Base-by-base conservation (phyloP, 768 basidiomycete species). In the Pleurotus ostreatus region DNA sequence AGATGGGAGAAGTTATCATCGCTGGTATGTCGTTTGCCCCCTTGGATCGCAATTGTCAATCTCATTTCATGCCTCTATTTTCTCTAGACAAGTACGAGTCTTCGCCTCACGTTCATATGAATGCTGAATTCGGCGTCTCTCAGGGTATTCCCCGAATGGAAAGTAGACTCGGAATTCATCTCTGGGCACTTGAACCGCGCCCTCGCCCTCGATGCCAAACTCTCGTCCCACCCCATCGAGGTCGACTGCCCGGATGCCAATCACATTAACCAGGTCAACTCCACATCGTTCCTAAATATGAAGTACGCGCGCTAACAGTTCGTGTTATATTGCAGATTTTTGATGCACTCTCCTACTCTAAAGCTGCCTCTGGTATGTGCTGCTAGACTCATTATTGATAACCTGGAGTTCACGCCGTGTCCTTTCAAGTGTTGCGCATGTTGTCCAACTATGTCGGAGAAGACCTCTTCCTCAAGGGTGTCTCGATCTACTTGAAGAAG, bases 181-280 rank as follows among this genome's bases (percentile, higher is more conserved):
- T 83, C 83, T n/a, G 72, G 75, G 13, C 84, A 92, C 66, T 75
- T 95, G 41, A 81, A 83, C 55, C 73, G 77, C n/a, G 95, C 95
- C 12, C 79, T 98, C 23, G 71, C 74, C 34, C 80, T 96, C 46
- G 96, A 98, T 65, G 81, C 92, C 2, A 91, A 92, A 65, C 72
- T 84, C 7, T 92, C 92, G 18, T 93, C 91, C 9, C 95, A 98
- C 68, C 90, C 96, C 1, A 89, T 98, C 62, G 92, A 98, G 68
- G 92, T 96, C 23, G 86, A 88, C 12, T 92, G 89, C 66, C 89
- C 87, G 0, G 92, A 95, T 66, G 88, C 91, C 6, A 88, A 89
- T 64, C 80, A 87, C 62, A 91, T 94, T 65, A 88, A 88, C 63
- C 87, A 88, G 75, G 85, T 85, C 46, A 46, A 12, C 1, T 30